These are phyloP conservation scores for Daldinia loculata DNA, from an alignment of 495 filamentous ascomycete species.

Conservation along the genomic window DNA sequence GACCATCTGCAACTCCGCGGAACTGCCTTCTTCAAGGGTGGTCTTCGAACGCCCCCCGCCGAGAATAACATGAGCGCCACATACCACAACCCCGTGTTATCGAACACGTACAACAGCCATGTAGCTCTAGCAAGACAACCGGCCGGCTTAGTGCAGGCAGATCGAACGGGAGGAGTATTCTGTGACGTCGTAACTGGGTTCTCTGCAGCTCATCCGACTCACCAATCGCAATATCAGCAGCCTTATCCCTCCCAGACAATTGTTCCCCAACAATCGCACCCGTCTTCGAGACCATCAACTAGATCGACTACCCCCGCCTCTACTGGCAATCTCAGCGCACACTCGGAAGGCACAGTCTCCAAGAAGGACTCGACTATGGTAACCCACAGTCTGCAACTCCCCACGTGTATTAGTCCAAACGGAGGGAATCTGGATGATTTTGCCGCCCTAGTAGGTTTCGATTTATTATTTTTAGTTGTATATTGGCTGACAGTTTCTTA, in stretches of 20 bases:
- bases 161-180: conserved; percentile 38
- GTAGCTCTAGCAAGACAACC: conserved; percentile 47
- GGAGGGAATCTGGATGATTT: conserved; percentile 82
- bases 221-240: conserved; percentile 33
- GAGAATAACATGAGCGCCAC: conserved; percentile 60
- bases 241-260: conserved; percentile 22
- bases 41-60: conserved; percentile 60
- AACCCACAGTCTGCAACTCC: conserved; percentile 72
- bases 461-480: not conserved
- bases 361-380: conserved; percentile 58
- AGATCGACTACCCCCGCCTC: conserved; percentile 49
- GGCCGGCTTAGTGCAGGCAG: conserved; percentile 35
- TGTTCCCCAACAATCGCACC: conserved; percentile 34
- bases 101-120: conserved; percentile 52
- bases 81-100: conserved; percentile 55
- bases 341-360: conserved; percentile 39
- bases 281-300: conserved; percentile 44
- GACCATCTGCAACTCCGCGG: conserved; percentile 19
- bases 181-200: conserved; percentile 43
- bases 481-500: conserved; percentile 48
- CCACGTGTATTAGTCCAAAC: conserved; percentile 74
- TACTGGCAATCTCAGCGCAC: conserved; percentile 38
- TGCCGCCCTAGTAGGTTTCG: conserved; percentile 74
- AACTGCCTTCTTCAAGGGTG: conserved; percentile 37
- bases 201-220: conserved; percentile 34